Evolutionary conservation across 345 rosid species (phyloP).

Genomic region (Sonneratia caseolaris): DNA sequence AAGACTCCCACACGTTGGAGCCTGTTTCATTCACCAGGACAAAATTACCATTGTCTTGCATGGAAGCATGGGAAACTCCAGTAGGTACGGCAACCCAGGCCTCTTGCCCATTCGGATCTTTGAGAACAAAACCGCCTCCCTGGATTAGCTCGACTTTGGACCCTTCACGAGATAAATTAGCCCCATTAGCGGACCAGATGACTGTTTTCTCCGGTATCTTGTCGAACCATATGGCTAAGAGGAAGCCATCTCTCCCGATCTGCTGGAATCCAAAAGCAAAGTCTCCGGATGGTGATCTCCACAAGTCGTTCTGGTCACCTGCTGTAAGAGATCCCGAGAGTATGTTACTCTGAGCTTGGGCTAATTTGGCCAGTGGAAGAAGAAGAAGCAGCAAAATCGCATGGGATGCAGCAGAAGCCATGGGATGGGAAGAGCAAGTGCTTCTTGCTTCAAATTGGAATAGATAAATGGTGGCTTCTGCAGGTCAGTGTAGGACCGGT

Average conservation of each 20-base stretch:
- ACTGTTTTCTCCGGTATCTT: constrained; percentile 26
- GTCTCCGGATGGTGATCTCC: constrained; percentile 35
- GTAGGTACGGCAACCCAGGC: constrained; percentile 2
- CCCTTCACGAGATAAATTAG: constrained; percentile 17
- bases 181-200: constrained; percentile 34
- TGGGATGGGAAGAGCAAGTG: background rate
- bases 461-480: background rate
- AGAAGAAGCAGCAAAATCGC: background rate
- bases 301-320: constrained; percentile 4
- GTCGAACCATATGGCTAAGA: constrained; percentile 34
- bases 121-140: constrained; percentile 16
- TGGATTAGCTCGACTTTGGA: constrained; percentile 16
- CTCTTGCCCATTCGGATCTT: background rate
- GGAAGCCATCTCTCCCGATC: constrained; percentile 11
- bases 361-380: constrained; percentile 11
- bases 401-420: constrained; percentile 7
- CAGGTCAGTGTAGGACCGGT: too few species aligned
- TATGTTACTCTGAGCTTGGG: constrained; percentile 17
- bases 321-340: constrained; percentile 22
- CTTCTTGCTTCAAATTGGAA: background rate
- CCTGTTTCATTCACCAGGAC: constrained; percentile 9
- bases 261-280: constrained; percentile 32
- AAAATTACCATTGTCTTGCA: constrained; percentile 23
- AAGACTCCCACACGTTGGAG: constrained; percentile 35
- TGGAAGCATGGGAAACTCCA: constrained; percentile 1